phyloP scores from a whole-genome alignment of 768 basidiomycete species.

The Pleurotus citrinopileatus region DNA sequence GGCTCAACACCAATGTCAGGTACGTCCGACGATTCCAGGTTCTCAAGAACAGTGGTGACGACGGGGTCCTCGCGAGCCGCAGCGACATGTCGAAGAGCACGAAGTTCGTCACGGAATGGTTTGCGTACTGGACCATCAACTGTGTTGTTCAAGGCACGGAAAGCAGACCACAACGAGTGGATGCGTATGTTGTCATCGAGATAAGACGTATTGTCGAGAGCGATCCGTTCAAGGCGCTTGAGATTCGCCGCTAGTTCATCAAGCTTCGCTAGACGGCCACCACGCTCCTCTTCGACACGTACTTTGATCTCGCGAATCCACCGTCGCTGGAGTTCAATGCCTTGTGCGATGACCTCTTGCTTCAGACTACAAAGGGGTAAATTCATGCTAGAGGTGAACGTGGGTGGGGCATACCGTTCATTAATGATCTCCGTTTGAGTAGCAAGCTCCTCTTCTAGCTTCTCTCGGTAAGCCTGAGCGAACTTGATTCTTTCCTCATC shows the following conservation, averaged over 20 bases:
- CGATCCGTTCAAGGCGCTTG: conserved; percentile 87
- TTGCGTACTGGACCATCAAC: conserved; percentile 66
- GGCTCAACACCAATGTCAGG: conserved; percentile 86
- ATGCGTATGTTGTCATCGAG: conserved; percentile 93
- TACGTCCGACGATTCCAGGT: conserved; percentile 66
- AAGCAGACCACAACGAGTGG: conserved; percentile 90
- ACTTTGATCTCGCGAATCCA: conserved; percentile 98
- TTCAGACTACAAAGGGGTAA: conserved; percentile 56
- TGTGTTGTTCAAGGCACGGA: conserved; percentile 72
- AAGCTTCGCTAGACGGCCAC: conserved; percentile 90
- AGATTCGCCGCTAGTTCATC: conserved; percentile 89
- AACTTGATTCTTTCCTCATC: conserved; percentile 74
- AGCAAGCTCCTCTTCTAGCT: conserved; percentile 80
- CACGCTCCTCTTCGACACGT: conserved; percentile 94
- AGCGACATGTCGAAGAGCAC: conserved; percentile 73
- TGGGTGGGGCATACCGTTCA: conserved; percentile 61
- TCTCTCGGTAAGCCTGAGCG: conserved; percentile 78
- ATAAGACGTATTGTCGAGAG: conserved; percentile 85
- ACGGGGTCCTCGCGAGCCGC: conserved; percentile 70
- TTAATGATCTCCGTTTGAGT: conserved; percentile 93
- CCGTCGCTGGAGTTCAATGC: conserved; percentile 93
- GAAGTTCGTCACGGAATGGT: conserved; percentile 89
- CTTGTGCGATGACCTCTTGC: conserved; percentile 94
- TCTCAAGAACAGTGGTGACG: conserved; percentile 61
- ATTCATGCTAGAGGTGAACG: neutral